Conservation (phyloP, 75 land plant genomes). For the Selaginella moellendorffii region DNA sequence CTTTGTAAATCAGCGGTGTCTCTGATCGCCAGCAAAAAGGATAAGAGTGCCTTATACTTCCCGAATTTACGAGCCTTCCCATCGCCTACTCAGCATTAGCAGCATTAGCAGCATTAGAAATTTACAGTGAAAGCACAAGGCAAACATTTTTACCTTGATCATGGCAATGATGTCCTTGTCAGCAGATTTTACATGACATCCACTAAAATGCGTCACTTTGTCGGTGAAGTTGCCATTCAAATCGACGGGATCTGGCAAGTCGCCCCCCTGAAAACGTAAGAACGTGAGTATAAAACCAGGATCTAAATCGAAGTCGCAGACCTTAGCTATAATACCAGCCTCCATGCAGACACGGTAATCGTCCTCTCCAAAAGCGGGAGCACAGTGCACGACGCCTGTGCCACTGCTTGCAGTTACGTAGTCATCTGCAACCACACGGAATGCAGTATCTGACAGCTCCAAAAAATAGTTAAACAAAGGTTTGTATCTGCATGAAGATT, state of each 20-base stretch:
- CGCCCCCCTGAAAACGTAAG: conserved; percentile 39
- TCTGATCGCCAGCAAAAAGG: conserved; percentile 99
- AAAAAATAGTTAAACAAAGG: conserved; percentile 80
- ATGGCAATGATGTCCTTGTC: conserved; percentile 82
- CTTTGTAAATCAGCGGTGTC: conserved; percentile 88
- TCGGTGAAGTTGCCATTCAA: conserved; percentile 77
- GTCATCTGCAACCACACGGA: conserved; percentile 68
- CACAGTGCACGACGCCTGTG: conserved; percentile 96
- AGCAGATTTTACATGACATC: conserved; percentile 88
- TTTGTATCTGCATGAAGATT: conserved; percentile 45
- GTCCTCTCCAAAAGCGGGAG: conserved; percentile 99
- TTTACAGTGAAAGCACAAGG: neutral
- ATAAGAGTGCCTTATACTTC: conserved; percentile 77
- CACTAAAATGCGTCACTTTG: conserved; percentile 52
- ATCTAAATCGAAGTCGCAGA: conserved; percentile 21
- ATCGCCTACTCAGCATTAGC: conserved; percentile 31
- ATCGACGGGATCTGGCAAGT: conserved; percentile 86
- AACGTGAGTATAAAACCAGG: neutral
- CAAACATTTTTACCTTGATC: conserved; percentile 48
- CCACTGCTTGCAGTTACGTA: conserved; percentile 95
- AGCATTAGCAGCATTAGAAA: neutral
- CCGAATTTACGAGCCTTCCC: conserved; percentile 61
- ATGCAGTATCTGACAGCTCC: conserved; percentile 60
- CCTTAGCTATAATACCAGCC: conserved; percentile 55
- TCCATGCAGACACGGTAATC: conserved; percentile 88